Evolutionary conservation across 2,329 filamentous ascomycete genomes (phyloP), one percentile per base, ranked within the genome.

Genomic region (Penicillium thymicola): DNA sequence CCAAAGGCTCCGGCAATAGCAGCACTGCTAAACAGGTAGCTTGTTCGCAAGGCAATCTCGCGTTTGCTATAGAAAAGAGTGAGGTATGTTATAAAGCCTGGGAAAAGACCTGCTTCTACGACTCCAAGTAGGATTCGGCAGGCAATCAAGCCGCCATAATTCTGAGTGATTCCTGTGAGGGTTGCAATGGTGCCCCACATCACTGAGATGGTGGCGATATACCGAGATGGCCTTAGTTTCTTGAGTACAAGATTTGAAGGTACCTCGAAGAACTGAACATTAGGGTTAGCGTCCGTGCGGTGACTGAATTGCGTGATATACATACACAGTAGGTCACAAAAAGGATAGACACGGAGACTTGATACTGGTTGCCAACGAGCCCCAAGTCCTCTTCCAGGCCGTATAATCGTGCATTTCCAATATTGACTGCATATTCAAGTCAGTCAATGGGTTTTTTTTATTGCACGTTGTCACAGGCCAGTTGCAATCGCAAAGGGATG

Each of bases 11-110:
- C 89, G 0, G 88, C 87, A 4, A 90, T 77, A 1, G 89, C 88
- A 1, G 88, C 83, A 45, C 72, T 72, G 48, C 70, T 72, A 67
- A 91, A 90, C 0, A 92, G 79, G 63, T 89, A 90, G 2, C 86
- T 87, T 3, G 90, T 85, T 2, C 89, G 84, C 41, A 90, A 74
- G 5, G 87, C 88, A 2, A 91, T 81, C 72, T 92, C 89, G 28
- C 81, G 80, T 67, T 88, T 88, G 45, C 85, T 88, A 75, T 92
- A 92, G 77, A 90, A 91, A 62, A 90, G 82, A 0, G 88, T 90
- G 18, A 92, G 78, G 63, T 90, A 90, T 5, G 83, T 85, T 61
- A 89, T 74, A n/a, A 76, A 62, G 0, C 88, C 87, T 0, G 88
- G 88, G 61, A 90, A 89, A 0, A 90, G 75, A 0, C 87, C 88